These are phyloP conservation scores for Ophiobolus disseminans DNA, from an alignment of 2,329 filamentous ascomycete species.

Conservation along the genomic window DNA sequence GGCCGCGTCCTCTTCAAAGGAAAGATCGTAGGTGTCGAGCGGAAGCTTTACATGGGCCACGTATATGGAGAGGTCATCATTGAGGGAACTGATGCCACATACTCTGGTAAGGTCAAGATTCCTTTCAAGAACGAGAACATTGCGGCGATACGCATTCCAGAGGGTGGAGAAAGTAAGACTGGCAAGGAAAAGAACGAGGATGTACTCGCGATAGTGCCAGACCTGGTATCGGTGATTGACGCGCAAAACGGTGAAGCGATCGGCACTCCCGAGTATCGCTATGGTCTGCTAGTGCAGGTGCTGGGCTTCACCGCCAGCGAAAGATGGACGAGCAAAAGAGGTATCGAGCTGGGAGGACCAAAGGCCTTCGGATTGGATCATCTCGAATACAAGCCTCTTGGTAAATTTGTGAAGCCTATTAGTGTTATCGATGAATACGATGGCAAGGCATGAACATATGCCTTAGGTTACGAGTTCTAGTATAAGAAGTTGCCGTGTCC, in stretches of 20 bases:
- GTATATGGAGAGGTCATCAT: conserved; percentile 53
- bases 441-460: conserved; percentile 12
- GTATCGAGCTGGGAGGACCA: conserved; percentile 60
- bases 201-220: conserved; percentile 58
- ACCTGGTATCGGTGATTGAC: conserved; percentile 59
- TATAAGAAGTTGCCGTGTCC: conserved; percentile 28
- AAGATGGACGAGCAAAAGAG: conserved; percentile 60
- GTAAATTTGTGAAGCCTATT: conserved; percentile 59
- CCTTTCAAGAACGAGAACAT: conserved; percentile 80
- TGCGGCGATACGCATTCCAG: conserved; percentile 55
- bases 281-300: conserved; percentile 60
- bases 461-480: conserved; percentile 5
- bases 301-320: conserved; percentile 63
- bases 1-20: conserved; percentile 54
- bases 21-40: conserved; percentile 55
- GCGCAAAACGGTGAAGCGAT: conserved; percentile 58
- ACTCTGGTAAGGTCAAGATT: conserved; percentile 63
- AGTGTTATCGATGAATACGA: conserved; percentile 62
- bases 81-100: conserved; percentile 36
- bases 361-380: conserved; percentile 58
- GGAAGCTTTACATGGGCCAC: conserved; percentile 52
- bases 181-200: conserved; percentile 47
- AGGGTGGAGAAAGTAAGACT: conserved; percentile 28
- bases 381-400: conserved; percentile 59
- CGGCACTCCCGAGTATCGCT: conserved; percentile 63